Evolutionary conservation across 495 filamentous ascomycete species (phyloP).

Genomic region (Talaromyces proteolyticus): DNA sequence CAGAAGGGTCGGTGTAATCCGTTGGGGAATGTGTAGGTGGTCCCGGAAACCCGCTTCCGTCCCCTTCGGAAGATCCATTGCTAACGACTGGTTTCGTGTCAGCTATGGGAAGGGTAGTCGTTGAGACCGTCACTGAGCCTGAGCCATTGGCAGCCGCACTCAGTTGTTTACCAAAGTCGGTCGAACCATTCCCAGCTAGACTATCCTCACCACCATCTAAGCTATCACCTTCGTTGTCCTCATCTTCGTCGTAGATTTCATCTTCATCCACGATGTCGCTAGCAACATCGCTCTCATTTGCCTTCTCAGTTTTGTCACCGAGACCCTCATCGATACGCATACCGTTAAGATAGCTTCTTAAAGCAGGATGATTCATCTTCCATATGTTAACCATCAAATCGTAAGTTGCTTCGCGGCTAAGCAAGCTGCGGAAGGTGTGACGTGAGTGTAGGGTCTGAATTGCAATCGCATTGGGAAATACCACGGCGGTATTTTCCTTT

Average conservation of each 20-base stretch:
- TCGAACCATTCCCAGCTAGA: constrained; percentile 52
- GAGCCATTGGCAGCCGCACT: constrained; percentile 43
- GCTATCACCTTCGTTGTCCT: constrained; percentile 58
- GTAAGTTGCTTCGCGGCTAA: constrained; percentile 92
- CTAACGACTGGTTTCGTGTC: constrained; percentile 50
- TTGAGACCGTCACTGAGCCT: constrained; percentile 18
- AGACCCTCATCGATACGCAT: constrained; percentile 74
- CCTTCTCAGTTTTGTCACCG: constrained; percentile 84
- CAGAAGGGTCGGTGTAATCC: constrained; percentile 67
- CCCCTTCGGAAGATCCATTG: constrained; percentile 42
- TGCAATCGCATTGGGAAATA: constrained; percentile 96
- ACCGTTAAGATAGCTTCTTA: constrained; percentile 85
- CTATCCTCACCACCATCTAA: constrained; percentile 57
- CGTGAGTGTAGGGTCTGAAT: constrained; percentile 94
- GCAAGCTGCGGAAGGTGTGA: constrained; percentile 91
- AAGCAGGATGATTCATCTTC: constrained; percentile 88
- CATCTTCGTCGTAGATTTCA: constrained; percentile 71
- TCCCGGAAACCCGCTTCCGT: constrained; percentile 64
- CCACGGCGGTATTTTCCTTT: constrained; percentile 90
- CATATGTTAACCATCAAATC: constrained; percentile 96
- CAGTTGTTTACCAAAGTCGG: constrained; percentile 45
- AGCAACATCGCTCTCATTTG: constrained; percentile 55
- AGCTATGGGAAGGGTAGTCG: constrained; percentile 18
- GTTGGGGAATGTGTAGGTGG: constrained; percentile 79
- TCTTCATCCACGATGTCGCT: constrained; percentile 57